These are phyloP conservation scores for Avena atlantica DNA, from an alignment of 176 grass and related monocot species.

Conservation along the genomic window DNA sequence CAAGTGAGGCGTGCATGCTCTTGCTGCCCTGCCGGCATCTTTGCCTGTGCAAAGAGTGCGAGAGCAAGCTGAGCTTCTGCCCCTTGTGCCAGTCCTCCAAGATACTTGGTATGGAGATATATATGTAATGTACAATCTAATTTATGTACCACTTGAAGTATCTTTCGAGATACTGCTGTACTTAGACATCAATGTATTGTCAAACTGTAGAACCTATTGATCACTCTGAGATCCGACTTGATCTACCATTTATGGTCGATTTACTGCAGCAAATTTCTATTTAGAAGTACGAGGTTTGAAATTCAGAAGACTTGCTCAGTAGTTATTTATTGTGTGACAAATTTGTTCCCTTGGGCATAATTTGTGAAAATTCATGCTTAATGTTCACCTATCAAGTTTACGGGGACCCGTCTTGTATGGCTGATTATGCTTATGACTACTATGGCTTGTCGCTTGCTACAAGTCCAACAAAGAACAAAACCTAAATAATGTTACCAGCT, in stretches of 20 bases:
- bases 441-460: background rate
- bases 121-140: constrained; percentile 80
- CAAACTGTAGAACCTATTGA: constrained; percentile 46
- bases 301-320: background rate
- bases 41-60: constrained; percentile 95
- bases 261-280: constrained; percentile 45
- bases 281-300: constrained; percentile 33
- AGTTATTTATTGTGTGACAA: background rate
- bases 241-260: constrained; percentile 42
- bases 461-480: background rate
- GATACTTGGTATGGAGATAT: constrained; percentile 99
- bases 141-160: constrained; percentile 57
- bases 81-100: constrained; percentile 92
- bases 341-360: background rate
- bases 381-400: background rate
- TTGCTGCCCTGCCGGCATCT: constrained; percentile 96
- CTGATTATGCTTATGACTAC: background rate
- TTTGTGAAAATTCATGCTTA: background rate
- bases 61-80: constrained; percentile 94
- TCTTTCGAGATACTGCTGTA: constrained; percentile 45
- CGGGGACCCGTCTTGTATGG: background rate
- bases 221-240: constrained; percentile 25
- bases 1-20: constrained; percentile 86
- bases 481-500: background rate
- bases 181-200: constrained; percentile 45